Base-by-base conservation (phyloP, 176 grass and related monocot genomes). In the Oryza australiensis region DNA sequence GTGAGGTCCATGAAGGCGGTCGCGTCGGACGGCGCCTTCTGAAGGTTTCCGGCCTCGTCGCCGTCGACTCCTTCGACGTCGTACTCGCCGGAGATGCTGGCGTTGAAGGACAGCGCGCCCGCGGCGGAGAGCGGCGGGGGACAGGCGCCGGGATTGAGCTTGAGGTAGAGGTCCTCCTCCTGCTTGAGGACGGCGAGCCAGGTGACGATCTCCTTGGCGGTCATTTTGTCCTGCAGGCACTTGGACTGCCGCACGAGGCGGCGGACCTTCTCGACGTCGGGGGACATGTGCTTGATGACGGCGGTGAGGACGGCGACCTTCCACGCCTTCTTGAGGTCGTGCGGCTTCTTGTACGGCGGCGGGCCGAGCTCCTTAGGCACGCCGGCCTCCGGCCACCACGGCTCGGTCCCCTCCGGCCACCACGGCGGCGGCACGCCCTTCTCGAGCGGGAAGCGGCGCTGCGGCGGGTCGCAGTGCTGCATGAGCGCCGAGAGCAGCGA, bases 211-310 rank as follows among this genome's bases (percentile, higher is more conserved):
- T 97, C 94, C 78, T 77, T 92, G 57, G 94, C 94, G 10, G 94
- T 97, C 94, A 97, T 97, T 85, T 94, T 97, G 65, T 94, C 94
- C 85, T 97, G 94, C 12, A 97, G 85, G 80, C 94, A 97, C 81
- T 94, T 97, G 34, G 87, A 90, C 70, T 97, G 94, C 5, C 94
- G 91, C 62, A 97, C 89, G 4, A 97, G 83, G 73, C 92, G 84
- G 26, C 89, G 90, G 51, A 92, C 93, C 88, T 90, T 94, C 32
- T 94, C 94, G 16, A 94, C 83, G 70, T 92, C 90, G 14, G 94
- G 94, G n/a, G 91, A 90, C 76, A 97, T 94, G 83, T 94, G 94
- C 83, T 94, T 97, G 84, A 97, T 92, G 42, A 97, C 94, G 51
- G 91, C 83, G 26, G 89, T 92, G 75, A 97, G 89, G 76, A 94